These are phyloP conservation scores for Rubus parviflorus DNA, from an alignment of 306 rosid species.

Conservation along the genomic window DNA sequence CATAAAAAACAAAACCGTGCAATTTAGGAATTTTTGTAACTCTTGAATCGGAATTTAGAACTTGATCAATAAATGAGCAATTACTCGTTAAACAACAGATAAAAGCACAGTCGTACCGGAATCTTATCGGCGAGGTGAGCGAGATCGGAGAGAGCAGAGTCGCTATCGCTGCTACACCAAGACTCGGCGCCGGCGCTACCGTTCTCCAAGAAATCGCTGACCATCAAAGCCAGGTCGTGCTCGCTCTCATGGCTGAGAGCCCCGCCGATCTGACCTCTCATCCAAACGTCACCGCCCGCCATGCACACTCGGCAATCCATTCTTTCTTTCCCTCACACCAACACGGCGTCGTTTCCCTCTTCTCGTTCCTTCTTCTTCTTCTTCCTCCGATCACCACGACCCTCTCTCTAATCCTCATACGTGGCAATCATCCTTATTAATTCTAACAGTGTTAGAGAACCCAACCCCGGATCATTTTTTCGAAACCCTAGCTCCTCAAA, in stretches of 20 bases:
- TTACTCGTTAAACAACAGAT: too few relatives aligned
- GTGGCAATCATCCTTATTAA: background rate
- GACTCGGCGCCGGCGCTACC: conserved; percentile 87
- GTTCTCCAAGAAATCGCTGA: conserved; percentile 83
- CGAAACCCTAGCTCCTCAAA: conserved; percentile 5
- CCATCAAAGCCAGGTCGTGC: conserved; percentile 84
- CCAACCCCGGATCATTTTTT: background rate
- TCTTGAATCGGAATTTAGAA: background rate
- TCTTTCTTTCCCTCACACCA: background rate
- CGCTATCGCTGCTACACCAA: conserved; percentile 91
- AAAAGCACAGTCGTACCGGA: conserved; percentile 34
- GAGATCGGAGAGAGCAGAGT: conserved; percentile 71
- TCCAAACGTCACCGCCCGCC: conserved; percentile 61
- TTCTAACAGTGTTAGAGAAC: background rate
- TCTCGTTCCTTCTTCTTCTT: conserved; percentile 20
- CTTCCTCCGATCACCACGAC: conserved; percentile 10
- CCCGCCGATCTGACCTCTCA: conserved; percentile 50
- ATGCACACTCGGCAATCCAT: conserved; percentile 72
- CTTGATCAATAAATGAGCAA: too few relatives aligned
- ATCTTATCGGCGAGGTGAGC: conserved; percentile 75
- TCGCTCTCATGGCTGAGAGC: conserved; percentile 92
- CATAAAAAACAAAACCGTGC: background rate
- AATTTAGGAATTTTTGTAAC: background rate
- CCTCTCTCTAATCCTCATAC: background rate
- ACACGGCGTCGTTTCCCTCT: conserved; percentile 20